Percentiles rank a stretch among this genome's conserved stretches.
These are phyloP conservation scores for Aspergillus avenaceus DNA, from an alignment of 495 filamentous ascomycete genomes.

Conservation along the genomic window DNA sequence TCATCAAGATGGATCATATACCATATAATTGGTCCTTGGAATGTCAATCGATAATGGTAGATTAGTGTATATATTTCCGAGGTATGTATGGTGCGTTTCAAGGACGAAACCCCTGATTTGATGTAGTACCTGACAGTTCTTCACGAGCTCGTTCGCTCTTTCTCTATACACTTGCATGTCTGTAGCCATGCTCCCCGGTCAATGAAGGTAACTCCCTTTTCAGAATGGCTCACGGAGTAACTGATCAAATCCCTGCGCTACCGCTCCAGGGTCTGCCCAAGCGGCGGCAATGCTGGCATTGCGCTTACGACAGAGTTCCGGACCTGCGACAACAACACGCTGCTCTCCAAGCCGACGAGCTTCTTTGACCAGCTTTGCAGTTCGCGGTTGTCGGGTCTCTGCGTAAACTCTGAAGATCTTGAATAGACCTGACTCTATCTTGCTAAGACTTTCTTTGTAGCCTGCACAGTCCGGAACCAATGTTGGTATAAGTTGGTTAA, in stretches of 20 bases:
- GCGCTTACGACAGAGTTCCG: slow-evolving; percentile 6
- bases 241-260: neutral
- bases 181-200: too few relatives aligned
- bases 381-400: slow-evolving; percentile 11
- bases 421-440: neutral
- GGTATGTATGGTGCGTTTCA: too few relatives aligned
- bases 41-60: too few relatives aligned
- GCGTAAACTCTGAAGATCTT: slow-evolving; percentile 4
- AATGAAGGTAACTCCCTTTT: too few relatives aligned
- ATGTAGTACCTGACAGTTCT: too few relatives aligned
- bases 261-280: neutral
- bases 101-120: too few relatives aligned
- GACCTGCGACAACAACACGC: slow-evolving; percentile 5
- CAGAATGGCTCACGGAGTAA: slow-evolving; percentile 2
- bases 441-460: neutral
- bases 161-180: too few relatives aligned
- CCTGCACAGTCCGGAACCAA: neutral
- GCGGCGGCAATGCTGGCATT: slow-evolving; percentile 7
- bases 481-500: neutral
- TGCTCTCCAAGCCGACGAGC: slow-evolving; percentile 12
- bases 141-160: too few relatives aligned
- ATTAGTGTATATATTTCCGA: too few relatives aligned
- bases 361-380: slow-evolving; percentile 13
- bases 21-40: too few relatives aligned
- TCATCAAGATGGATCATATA: too few relatives aligned